phyloP scores from a whole-genome alignment of 257 asterid species.

The Vinca minor region DNA sequence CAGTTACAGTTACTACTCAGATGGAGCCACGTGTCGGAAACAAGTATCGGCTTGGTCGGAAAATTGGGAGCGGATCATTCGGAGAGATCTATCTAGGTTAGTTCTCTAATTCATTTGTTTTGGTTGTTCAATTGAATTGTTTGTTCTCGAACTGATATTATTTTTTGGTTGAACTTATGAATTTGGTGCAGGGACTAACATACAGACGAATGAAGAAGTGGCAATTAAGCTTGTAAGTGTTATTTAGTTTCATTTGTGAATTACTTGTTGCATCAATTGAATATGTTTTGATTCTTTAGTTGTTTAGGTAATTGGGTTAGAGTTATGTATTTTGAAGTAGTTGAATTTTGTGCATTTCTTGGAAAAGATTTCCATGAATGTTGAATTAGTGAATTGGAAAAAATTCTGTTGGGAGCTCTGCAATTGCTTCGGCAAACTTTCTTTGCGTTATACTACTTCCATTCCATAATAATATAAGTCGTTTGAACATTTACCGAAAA shows the following conservation, averaged over 20 bases:
- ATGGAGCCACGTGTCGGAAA: conserved; percentile 43
- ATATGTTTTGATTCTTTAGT: conserved; percentile 2
- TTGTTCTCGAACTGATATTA: not conserved
- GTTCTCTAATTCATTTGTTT: not conserved
- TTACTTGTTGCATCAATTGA: not conserved
- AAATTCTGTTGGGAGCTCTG: no score
- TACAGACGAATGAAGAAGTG: conserved; percentile 75
- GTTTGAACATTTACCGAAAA: no score
- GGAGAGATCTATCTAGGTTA: conserved; percentile 45
- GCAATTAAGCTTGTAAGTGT: conserved; percentile 79
- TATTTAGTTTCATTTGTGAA: conserved; percentile 4
- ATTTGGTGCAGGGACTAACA: conserved; percentile 45
- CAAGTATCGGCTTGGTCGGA: conserved; percentile 39
- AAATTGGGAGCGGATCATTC: conserved; percentile 48
- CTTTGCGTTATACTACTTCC: not conserved
- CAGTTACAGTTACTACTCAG: not conserved
- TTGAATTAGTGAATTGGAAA: no score
- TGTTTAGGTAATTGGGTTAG: not conserved
- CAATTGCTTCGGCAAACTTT: not conserved
- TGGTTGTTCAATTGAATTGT: not conserved
- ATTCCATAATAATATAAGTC: no score
- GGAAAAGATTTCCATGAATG: not conserved
- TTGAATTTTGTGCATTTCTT: not conserved
- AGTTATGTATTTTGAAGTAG: not conserved
- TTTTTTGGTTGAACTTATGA: no score